Percentiles rank a stretch among this genome's conserved stretches.
These are phyloP conservation scores for Pichia thaimueangensis DNA, from an alignment of 805 yeast genomes.

Conservation along the genomic window DNA sequence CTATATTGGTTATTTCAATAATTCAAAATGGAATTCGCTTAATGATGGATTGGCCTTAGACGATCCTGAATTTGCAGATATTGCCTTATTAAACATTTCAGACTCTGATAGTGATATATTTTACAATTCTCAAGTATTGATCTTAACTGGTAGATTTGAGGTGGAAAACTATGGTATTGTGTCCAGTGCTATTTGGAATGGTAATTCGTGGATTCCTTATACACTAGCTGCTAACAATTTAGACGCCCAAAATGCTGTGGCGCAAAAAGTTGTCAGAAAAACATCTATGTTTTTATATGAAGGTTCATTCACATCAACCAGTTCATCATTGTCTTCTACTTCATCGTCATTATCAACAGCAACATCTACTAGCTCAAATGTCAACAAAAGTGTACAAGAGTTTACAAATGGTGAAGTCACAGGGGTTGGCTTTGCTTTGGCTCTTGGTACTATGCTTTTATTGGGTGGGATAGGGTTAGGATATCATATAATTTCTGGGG, in stretches of 20 bases:
- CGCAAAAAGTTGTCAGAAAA: constrained; percentile 31
- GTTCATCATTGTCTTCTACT: constrained; percentile 13
- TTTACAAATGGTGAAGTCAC: constrained; percentile 59
- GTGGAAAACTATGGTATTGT: constrained; percentile 48
- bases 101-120: constrained; percentile 31
- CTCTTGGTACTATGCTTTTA: constrained; percentile 45
- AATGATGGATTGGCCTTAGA: constrained; percentile 31
- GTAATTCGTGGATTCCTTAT: constrained; percentile 61
- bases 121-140: constrained; percentile 38
- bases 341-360: constrained; percentile 8
- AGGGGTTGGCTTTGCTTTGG: constrained; percentile 60
- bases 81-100: constrained; percentile 22
- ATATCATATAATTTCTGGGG: constrained; percentile 27
- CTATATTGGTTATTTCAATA: constrained; percentile 38
- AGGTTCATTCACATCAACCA: constrained; percentile 24
- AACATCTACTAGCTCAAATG: neutral
- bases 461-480: constrained; percentile 36
- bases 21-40: constrained; percentile 41
- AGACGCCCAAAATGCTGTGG: constrained; percentile 18
- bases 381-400: constrained; percentile 9
- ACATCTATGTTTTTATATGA: constrained; percentile 31
- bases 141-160: constrained; percentile 52
- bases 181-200: constrained; percentile 60
- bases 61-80: constrained; percentile 38
- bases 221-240: constrained; percentile 36